These are phyloP conservation scores for Collybia sordida DNA, from an alignment of 768 basidiomycete species.

Conservation along the genomic window DNA sequence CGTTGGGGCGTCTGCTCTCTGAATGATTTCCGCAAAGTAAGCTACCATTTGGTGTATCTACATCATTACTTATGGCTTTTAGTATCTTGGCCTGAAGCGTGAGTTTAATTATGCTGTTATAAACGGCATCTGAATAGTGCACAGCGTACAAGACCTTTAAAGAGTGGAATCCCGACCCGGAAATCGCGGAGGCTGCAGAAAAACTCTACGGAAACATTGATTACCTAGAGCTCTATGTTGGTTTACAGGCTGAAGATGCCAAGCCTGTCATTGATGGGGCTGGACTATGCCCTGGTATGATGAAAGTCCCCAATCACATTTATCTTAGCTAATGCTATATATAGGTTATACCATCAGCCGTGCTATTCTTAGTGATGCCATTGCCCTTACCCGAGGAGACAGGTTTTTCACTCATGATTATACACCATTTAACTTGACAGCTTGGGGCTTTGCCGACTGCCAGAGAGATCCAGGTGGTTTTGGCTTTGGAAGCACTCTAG, in stretches of 20 bases:
- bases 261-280: constrained; percentile 78
- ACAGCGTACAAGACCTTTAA: constrained; percentile 67
- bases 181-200: constrained; percentile 71
- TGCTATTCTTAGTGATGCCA: constrained; percentile 84
- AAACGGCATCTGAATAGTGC: neutral
- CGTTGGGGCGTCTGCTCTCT: constrained; percentile 80
- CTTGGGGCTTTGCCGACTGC: constrained; percentile 85
- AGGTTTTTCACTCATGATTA: constrained; percentile 80
- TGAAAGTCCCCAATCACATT: neutral
- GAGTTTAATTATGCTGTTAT: neutral
- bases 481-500: constrained; percentile 77
- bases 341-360: constrained; percentile 80
- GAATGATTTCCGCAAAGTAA: constrained; percentile 77
- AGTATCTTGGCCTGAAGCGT: constrained; percentile 82
- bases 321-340: neutral
- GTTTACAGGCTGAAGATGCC: constrained; percentile 75
- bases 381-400: constrained; percentile 84
- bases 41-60: neutral
- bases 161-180: constrained; percentile 79
- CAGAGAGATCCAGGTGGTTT: constrained; percentile 70
- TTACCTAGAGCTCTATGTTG: constrained; percentile 77
- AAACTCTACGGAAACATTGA: constrained; percentile 77
- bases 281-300: constrained; percentile 77
- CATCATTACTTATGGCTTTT: neutral
- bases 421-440: constrained; percentile 76